Conservation (phyloP, 768 basidiomycete genomes). For the Mycena epipterygia region DNA sequence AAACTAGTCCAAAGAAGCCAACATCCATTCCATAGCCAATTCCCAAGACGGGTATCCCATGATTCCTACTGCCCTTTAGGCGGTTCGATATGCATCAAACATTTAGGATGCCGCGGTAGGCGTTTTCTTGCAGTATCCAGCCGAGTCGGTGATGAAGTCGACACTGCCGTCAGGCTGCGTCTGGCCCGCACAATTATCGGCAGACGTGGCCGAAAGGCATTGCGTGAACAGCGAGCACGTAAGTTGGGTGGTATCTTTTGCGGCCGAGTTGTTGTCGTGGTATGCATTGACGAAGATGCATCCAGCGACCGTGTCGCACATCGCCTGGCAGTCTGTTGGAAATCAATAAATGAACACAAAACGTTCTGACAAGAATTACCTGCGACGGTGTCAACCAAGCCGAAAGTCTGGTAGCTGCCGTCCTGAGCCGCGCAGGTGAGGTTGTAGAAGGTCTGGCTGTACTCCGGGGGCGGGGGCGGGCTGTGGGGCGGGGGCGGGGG, state of each 20-base stretch:
- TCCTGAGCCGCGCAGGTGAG: conserved; percentile 49
- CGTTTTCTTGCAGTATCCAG: conserved; percentile 48
- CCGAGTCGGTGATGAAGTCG: conserved; percentile 48
- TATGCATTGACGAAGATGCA: conserved; percentile 51
- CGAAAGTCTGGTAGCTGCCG: conserved; percentile 51
- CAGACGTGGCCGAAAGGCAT: conserved; percentile 45
- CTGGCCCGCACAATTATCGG: conserved; percentile 51
- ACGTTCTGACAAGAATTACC: conserved; percentile 33
- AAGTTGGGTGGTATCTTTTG: conserved; percentile 48
- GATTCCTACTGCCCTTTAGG: conserved; percentile 4
- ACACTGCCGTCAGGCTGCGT: conserved; percentile 49
- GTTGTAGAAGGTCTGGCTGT: conserved; percentile 44
- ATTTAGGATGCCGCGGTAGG: neutral
- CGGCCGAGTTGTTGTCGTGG: no score
- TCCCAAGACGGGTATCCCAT: no score
- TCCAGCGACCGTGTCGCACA: conserved; percentile 48
- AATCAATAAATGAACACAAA: neutral
- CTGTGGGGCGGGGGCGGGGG: conserved; percentile 36
- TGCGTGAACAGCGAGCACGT: conserved; percentile 51
- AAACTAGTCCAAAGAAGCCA: neutral
- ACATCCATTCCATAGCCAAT: no score
- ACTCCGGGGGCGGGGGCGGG: conserved; percentile 42
- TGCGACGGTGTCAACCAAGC: conserved; percentile 49
- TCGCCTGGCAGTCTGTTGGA: conserved; percentile 47
- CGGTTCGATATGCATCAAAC: neutral